Percentiles rank a stretch among this genome's conserved stretches.
phyloP scores from a whole-genome alignment of 495 filamentous ascomycete genomes.

The Daldinia vernicosa region DNA sequence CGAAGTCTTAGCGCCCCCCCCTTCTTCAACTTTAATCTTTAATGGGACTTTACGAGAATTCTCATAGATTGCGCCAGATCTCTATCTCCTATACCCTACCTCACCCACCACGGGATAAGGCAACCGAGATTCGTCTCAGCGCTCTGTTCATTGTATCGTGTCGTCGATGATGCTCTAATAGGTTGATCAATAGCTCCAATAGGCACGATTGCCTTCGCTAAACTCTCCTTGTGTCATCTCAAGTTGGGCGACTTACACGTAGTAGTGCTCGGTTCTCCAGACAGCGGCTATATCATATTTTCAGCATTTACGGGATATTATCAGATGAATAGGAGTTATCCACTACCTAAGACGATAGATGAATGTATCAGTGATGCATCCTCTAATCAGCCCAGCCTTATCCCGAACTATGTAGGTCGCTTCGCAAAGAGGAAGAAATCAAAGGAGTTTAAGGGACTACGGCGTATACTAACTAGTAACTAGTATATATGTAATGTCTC shows the following conservation, averaged over 20 bases:
- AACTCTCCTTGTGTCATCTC: slow-evolving; percentile 25
- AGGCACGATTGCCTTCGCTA: slow-evolving; percentile 22
- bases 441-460: background rate
- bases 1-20: slow-evolving; percentile 37
- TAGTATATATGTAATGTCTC: background rate
- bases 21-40: slow-evolving; percentile 17
- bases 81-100: slow-evolving; percentile 5
- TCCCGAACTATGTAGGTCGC: slow-evolving; percentile 2
- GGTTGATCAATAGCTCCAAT: slow-evolving; percentile 29
- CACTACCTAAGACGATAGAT: background rate
- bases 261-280: background rate
- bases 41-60: slow-evolving; percentile 19
- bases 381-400: slow-evolving; percentile 12
- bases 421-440: background rate
- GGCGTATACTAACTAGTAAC: background rate
- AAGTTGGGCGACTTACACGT: slow-evolving; percentile 9
- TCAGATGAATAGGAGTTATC: background rate
- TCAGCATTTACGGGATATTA: background rate
- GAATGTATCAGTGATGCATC: slow-evolving; percentile 11
- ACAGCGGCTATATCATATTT: background rate
- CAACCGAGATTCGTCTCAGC: background rate
- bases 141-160: slow-evolving; percentile 1
- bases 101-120: background rate
- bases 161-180: slow-evolving; percentile 11
- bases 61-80: background rate